These are phyloP conservation scores for Conticribra guillardii DNA, from an alignment of 108 stramenopile genomes.

Conservation along the genomic window DNA sequence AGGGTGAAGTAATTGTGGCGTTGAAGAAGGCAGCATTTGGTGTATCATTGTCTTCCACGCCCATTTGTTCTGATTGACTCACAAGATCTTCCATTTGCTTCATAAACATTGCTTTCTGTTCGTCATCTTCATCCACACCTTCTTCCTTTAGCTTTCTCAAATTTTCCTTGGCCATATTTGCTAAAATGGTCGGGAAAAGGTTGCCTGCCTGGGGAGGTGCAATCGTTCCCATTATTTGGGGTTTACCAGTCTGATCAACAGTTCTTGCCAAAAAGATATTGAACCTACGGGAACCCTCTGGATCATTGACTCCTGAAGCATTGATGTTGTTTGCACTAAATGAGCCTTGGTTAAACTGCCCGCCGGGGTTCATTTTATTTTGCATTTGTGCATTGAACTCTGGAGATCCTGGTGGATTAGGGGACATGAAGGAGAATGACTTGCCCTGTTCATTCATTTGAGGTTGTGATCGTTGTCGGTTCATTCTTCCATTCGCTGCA, in stretches of 20 bases:
- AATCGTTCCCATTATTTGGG: conserved; percentile 85
- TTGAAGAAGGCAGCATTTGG: conserved; percentile 75
- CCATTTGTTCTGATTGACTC: conserved; percentile 48
- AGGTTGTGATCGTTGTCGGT: conserved; percentile 17
- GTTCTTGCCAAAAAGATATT: conserved; percentile 89
- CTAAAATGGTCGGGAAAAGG: conserved; percentile 85
- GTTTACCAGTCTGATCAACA: conserved; percentile 66
- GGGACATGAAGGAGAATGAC: conserved; percentile 55
- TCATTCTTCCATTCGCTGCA: conserved; percentile 33
- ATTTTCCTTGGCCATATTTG: conserved; percentile 77
- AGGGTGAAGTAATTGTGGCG: conserved; percentile 64
- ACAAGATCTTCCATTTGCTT: conserved; percentile 53
- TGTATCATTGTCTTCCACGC: conserved; percentile 33
- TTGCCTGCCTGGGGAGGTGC: conserved; percentile 90
- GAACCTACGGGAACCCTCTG: conserved; percentile 88
- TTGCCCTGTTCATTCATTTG: conserved; percentile 24
- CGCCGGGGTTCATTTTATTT: conserved; percentile 15
- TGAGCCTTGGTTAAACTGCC: conserved; percentile 40
- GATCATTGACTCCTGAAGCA: conserved; percentile 88
- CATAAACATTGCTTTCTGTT: conserved; percentile 51
- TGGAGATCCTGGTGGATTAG: conserved; percentile 47
- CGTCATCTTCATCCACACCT: conserved; percentile 47
- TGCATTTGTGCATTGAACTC: conserved; percentile 46
- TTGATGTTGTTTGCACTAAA: conserved; percentile 79
- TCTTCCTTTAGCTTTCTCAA: conserved; percentile 47